phyloP scores from a whole-genome alignment of 2,329 filamentous ascomycete species.

The Arthroderma sp. region DNA sequence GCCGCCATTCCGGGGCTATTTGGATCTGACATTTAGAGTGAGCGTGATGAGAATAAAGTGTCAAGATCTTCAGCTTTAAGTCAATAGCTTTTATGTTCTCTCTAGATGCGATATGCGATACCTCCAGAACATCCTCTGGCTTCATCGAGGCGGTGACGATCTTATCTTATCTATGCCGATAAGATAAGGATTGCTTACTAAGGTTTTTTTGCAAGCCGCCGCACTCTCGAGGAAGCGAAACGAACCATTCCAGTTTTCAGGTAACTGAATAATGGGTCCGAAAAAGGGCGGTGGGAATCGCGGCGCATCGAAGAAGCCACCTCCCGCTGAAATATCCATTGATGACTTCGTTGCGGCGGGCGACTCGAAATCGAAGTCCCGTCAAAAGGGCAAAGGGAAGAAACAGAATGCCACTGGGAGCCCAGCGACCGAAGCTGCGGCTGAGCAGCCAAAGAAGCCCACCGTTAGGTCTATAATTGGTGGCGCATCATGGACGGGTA shows the following conservation, averaged over 20 bases:
- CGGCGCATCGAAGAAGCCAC: constrained; percentile 28
- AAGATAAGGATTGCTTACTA: too few relatives aligned
- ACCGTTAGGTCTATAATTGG: constrained; percentile 68
- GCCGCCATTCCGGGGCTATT: too few relatives aligned
- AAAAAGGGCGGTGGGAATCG: constrained; percentile 29
- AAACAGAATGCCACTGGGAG: constrained; percentile 11
- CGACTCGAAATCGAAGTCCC: constrained; percentile 19
- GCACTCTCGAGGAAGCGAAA: not conserved
- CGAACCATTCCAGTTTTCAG: not conserved
- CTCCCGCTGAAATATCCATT: constrained; percentile 13
- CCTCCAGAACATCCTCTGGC: too few relatives aligned
- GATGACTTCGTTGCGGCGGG: constrained; percentile 11
- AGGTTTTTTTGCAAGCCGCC: too few relatives aligned
- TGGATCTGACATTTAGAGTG: too few relatives aligned
- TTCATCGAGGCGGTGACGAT: too few relatives aligned
- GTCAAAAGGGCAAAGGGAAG: constrained; percentile 17
- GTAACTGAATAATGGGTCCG: constrained; percentile 22
- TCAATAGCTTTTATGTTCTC: too few relatives aligned
- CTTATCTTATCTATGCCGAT: too few relatives aligned
- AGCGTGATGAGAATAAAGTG: too few relatives aligned
- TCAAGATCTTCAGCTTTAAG: too few relatives aligned
- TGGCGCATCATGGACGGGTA: constrained; percentile 92
- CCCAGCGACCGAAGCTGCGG: constrained; percentile 21
- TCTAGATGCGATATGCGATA: too few relatives aligned
- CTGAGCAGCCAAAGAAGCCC: constrained; percentile 43